These are phyloP conservation scores for Globisporangium paddicum DNA, from an alignment of 352 stramenopile species.

Conservation along the genomic window DNA sequence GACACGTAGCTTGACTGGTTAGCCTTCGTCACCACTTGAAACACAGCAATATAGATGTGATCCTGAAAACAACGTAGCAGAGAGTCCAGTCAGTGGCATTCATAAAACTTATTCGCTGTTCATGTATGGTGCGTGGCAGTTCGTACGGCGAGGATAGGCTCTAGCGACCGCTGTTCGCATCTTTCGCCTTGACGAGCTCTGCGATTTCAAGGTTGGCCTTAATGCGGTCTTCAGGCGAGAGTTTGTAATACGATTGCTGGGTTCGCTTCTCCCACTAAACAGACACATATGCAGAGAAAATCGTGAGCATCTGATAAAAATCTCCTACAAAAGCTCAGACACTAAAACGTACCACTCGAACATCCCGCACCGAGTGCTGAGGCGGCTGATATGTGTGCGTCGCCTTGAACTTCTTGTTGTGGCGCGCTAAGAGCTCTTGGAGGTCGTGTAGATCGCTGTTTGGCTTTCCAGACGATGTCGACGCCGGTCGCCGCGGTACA, in stretches of 20 bases:
- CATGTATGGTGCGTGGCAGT: not conserved
- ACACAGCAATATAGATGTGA: not conserved
- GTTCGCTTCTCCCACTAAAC: constrained; percentile 66
- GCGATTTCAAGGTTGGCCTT: constrained; percentile 68
- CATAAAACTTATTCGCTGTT: constrained; percentile 2
- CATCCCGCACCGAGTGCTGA: constrained; percentile 73
- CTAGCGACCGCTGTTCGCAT: not conserved
- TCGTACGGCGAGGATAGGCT: not conserved
- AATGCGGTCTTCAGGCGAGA: constrained; percentile 53
- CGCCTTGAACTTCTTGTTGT: constrained; percentile 81
- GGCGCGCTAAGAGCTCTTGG: constrained; percentile 47
- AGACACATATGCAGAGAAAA: not conserved
- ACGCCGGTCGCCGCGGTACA: not conserved
- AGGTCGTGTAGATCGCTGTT: constrained; percentile 32
- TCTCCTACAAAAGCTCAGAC: not conserved
- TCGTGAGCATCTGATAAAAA: not conserved
- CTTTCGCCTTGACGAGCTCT: constrained; percentile 28
- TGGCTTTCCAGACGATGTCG: not conserved
- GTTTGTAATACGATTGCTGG: constrained; percentile 64
- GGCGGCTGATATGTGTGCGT: constrained; percentile 71
- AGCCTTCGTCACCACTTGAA: not conserved
- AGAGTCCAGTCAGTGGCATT: not conserved
- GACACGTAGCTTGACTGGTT: constrained; percentile 64
- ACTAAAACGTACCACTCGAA: constrained; percentile 42
- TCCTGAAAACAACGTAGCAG: not conserved